Evolutionary conservation across 768 basidiomycete genomes (phyloP).

Genomic region (Chiua virens): DNA sequence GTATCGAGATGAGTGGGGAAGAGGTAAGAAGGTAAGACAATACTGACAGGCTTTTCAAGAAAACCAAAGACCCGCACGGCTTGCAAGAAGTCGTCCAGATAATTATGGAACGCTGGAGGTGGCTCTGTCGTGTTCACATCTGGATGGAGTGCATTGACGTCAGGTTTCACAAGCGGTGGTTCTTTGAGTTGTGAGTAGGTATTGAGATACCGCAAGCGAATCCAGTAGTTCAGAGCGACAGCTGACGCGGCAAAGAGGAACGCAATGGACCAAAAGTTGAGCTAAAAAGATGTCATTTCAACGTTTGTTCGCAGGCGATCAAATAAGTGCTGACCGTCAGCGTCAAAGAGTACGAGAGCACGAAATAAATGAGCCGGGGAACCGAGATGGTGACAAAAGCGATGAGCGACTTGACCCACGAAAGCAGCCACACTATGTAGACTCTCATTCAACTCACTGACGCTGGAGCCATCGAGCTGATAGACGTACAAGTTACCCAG

Average conservation of each 20-base stretch:
- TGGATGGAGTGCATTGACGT: slow-evolving; percentile 86
- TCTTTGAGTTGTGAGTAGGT: slow-evolving; percentile 77
- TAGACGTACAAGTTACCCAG: slow-evolving; percentile 74
- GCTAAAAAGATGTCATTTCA: slow-evolving; percentile 40
- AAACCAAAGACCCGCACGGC: slow-evolving; percentile 98
- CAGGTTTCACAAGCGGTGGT: slow-evolving; percentile 77
- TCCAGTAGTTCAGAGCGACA: slow-evolving; percentile 77
- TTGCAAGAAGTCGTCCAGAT: slow-evolving; percentile 94
- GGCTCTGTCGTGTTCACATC: slow-evolving; percentile 80
- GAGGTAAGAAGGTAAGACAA: background rate
- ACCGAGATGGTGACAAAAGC: slow-evolving; percentile 82
- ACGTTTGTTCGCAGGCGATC: background rate
- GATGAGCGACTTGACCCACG: slow-evolving; percentile 72
- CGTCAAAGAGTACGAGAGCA: slow-evolving; percentile 87
- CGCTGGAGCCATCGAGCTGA: background rate
- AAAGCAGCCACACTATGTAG: slow-evolving; percentile 72
- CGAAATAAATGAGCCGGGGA: slow-evolving; percentile 73
- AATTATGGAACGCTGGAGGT: slow-evolving; percentile 86
- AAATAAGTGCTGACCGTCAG: slow-evolving; percentile 58
- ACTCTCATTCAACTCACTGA: slow-evolving; percentile 5
- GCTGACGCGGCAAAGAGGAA: slow-evolving; percentile 68
- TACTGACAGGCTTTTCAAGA: slow-evolving; percentile 86
- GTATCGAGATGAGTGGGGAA: background rate
- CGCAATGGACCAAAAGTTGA: slow-evolving; percentile 91
- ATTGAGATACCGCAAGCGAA: slow-evolving; percentile 79